Conservation (phyloP, 2,329 filamentous ascomycete species). For the Proliferodiscus dingleyae region DNA sequence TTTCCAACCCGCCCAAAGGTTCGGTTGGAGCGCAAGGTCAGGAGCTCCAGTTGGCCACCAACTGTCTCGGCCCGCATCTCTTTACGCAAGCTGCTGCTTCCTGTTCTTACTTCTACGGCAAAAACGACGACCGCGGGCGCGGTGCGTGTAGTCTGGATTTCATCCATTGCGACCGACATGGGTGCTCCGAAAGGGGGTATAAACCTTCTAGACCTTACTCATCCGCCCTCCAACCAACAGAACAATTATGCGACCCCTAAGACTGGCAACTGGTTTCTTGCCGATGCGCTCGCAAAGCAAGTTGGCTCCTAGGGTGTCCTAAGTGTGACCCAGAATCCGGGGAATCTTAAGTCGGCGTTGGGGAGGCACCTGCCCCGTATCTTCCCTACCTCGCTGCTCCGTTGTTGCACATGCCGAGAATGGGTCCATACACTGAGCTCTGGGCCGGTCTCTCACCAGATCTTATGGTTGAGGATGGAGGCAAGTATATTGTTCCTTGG, state of each 20-base stretch:
- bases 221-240: background rate
- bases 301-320: conserved; percentile 10
- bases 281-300: conserved; percentile 7
- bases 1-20: conserved; percentile 2
- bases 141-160: conserved; percentile 15
- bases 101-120: background rate
- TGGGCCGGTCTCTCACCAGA: conserved; percentile 10
- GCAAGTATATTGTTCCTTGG: conserved; percentile 9
- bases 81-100: conserved; percentile 34
- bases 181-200: background rate
- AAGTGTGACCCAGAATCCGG: conserved; percentile 19
- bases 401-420: conserved; percentile 8
- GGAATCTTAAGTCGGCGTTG: conserved; percentile 12
- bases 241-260: conserved; percentile 16
- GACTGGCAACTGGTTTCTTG: conserved; percentile 19
- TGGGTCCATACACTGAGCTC: conserved; percentile 7
- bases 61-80: conserved; percentile 11
- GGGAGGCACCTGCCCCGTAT: background rate
- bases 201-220: conserved; percentile 1
- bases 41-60: conserved; percentile 15
- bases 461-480: conserved; percentile 2
- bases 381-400: conserved; percentile 7
- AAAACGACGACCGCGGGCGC: background rate
- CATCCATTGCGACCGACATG: conserved; percentile 6
- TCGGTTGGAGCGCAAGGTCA: conserved; percentile 5